Base-by-base conservation (phyloP, 441 rosid genomes). In the Jatropha multifida region DNA sequence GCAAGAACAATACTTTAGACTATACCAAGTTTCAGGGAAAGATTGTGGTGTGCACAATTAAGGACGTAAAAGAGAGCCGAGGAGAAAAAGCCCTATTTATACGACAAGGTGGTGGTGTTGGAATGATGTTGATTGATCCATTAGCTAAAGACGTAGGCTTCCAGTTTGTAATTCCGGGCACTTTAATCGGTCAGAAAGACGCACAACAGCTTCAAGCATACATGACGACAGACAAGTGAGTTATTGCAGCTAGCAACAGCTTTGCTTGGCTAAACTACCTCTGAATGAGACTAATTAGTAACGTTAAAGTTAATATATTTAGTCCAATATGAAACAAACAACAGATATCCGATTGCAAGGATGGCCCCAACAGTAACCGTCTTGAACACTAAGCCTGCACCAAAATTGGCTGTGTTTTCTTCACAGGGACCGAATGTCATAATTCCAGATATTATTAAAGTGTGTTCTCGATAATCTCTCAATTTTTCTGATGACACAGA, bases 371-470 rank as follows among this genome's bases (percentile, higher is more conserved):
- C 87, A 62, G 17, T 74, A 26, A 87, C 88, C 2, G 68, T 76
- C 71, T 37, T 80, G 76, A 72, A 80, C 58, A 75, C 86, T 15
- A 81, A 78, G 13, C 88, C 87, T 42, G 86, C 87, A 65, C 90
- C 89, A 23, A 56, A 81, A 80, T 58, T 84, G 83, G 71, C 87
- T 6, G 82, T 67, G 13, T 85, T 89, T 67, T 82, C 91, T 68
- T 88, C 89, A 37, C 76, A 14, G 78, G 89, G 90, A 69, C 89
- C 89, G 17, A 84, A 86, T 66, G 8, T 78, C 61, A 44, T 77
- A 26, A 79, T 85, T 65, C 87, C 84, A 18, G 87, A 86, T 52
- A 84, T 85, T 71, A 81, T 88, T 44, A 84, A 84, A 79, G 90
- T 82, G 78, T 66, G 71, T 67, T 68, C 12, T 6, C 27, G 23